Conservation (phyloP, 2,329 filamentous ascomycete species). For the Aspergillus phoenicis region DNA sequence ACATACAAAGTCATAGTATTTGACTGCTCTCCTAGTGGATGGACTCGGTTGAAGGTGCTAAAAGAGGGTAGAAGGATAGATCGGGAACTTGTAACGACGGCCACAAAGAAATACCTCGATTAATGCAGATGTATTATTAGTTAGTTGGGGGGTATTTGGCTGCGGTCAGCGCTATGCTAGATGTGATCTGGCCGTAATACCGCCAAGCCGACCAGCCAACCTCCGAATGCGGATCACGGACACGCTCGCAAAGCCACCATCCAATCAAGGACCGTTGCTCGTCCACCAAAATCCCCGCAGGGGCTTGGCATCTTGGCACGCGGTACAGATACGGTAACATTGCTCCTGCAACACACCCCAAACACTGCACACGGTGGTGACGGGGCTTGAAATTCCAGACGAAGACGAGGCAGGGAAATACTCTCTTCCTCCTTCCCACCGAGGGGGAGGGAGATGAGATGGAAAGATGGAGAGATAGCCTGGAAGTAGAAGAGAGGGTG, state of each 20-base stretch:
- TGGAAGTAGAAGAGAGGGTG: no score
- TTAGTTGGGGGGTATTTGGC: not conserved
- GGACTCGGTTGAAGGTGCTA: no score
- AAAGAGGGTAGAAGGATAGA: no score
- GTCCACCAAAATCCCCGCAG: constrained; percentile 20
- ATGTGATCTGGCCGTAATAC: constrained; percentile 12
- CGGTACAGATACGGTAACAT: constrained; percentile 16
- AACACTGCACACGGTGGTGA: not conserved
- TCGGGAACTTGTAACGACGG: no score
- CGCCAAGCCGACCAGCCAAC: constrained; percentile 22
- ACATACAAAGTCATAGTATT: no score
- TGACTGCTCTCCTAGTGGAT: no score
- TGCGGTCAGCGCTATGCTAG: not conserved
- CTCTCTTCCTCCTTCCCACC: not conserved
- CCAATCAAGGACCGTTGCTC: constrained; percentile 12
- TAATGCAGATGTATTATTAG: no score
- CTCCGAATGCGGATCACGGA: constrained; percentile 27
- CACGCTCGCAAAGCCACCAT: not conserved
- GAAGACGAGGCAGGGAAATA: not conserved
- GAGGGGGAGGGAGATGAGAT: not conserved
- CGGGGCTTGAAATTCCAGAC: not conserved
- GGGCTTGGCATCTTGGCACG: constrained; percentile 26
- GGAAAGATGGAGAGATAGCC: not conserved
- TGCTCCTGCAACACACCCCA: not conserved
- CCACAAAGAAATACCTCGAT: no score